A percentile compares a stretch with the other conserved stretches of the same genome.
These are phyloP conservation scores for Oryza punctata DNA, from an alignment of 176 grass and related monocot species.

Conservation along the genomic window DNA sequence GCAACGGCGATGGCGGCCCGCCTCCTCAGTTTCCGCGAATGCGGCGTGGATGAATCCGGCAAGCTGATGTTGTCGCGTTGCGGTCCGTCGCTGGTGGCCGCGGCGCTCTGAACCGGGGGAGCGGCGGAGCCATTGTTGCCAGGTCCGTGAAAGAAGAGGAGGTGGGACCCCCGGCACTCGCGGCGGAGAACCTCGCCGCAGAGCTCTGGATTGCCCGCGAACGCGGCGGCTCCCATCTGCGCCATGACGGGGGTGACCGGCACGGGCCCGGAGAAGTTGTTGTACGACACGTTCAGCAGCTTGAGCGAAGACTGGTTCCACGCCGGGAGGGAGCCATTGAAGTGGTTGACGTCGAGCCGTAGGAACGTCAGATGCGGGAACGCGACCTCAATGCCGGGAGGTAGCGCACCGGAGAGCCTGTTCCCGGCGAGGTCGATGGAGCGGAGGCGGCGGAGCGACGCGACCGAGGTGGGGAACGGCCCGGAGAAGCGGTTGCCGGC, in stretches of 20 bases:
- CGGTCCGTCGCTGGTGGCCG: slow-evolving; percentile 19
- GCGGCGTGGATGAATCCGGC: slow-evolving; percentile 51
- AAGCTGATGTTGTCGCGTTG: slow-evolving; percentile 40
- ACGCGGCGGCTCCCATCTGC: slow-evolving; percentile 44
- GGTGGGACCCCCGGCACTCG: slow-evolving; percentile 63
- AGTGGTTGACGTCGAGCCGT: slow-evolving; percentile 76
- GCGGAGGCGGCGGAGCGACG: slow-evolving; percentile 68
- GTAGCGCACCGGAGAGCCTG: slow-evolving; percentile 65
- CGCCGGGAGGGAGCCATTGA: slow-evolving; percentile 68
- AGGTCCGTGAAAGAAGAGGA: slow-evolving; percentile 64
- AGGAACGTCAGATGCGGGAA: slow-evolving; percentile 59
- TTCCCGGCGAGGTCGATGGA: slow-evolving; percentile 82
- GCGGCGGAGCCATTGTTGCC: slow-evolving; percentile 29
- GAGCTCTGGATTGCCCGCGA: slow-evolving; percentile 65
- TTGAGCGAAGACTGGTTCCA: slow-evolving; percentile 84
- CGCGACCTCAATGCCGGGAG: slow-evolving; percentile 47
- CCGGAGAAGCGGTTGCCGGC: slow-evolving; percentile 78
- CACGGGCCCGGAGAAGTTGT: slow-evolving; percentile 87
- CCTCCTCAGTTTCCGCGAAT: slow-evolving; percentile 33
- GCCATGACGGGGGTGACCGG: slow-evolving; percentile 61
- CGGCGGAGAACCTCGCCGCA: slow-evolving; percentile 75
- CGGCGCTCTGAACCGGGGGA: slow-evolving; percentile 45
- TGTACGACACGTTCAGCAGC: slow-evolving; percentile 71
- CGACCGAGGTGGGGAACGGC: slow-evolving; percentile 62
- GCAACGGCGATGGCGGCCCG: slow-evolving; percentile 37